Evolutionary conservation across 164 flowering plant genomes (phyloP).

Genomic region (Annona cherimola): DNA sequence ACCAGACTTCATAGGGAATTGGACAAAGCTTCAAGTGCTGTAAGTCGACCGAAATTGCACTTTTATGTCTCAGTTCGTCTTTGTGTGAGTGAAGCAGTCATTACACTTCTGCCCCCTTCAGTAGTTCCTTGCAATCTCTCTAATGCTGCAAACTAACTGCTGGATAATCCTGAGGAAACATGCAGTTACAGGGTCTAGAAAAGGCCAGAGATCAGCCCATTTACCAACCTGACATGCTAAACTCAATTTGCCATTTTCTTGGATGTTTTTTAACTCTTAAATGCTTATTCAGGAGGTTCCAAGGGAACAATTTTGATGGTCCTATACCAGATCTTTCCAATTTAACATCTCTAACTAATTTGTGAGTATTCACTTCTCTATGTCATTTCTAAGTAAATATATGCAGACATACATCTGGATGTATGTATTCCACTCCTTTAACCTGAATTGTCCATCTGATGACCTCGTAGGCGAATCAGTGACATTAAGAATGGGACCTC

Average conservation of each 20-base stretch:
- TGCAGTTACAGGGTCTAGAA: too few species aligned
- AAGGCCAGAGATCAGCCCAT: too few species aligned
- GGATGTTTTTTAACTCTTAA: not conserved
- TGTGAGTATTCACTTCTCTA: slow-evolving; percentile 39
- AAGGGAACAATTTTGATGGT: slow-evolving; percentile 73
- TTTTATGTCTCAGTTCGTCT: not conserved
- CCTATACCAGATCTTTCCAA: slow-evolving; percentile 64
- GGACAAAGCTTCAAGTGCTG: slow-evolving; percentile 44
- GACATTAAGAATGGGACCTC: slow-evolving; percentile 55
- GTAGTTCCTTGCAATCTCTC: not conserved
- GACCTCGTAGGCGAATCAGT: slow-evolving; percentile 50
- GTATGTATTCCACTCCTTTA: not conserved
- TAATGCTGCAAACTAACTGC: not conserved
- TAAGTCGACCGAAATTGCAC: slow-evolving; percentile 12
- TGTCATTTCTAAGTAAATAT: not conserved
- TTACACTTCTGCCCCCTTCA: not conserved
- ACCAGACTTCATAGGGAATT: slow-evolving; percentile 60
- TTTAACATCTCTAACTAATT: slow-evolving; percentile 44
- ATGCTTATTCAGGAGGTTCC: slow-evolving; percentile 43
- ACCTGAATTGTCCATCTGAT: slow-evolving; percentile 3
- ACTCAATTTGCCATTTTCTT: too few species aligned
- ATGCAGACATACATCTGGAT: too few species aligned
- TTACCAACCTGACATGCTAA: too few species aligned
- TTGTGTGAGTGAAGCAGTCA: too few species aligned
- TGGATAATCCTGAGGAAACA: not conserved